A percentile compares a stretch with the other conserved stretches of the same genome.
These are phyloP conservation scores for Zygosaccharomyces bailii DNA, from an alignment of 805 yeast species.

Conservation along the genomic window DNA sequence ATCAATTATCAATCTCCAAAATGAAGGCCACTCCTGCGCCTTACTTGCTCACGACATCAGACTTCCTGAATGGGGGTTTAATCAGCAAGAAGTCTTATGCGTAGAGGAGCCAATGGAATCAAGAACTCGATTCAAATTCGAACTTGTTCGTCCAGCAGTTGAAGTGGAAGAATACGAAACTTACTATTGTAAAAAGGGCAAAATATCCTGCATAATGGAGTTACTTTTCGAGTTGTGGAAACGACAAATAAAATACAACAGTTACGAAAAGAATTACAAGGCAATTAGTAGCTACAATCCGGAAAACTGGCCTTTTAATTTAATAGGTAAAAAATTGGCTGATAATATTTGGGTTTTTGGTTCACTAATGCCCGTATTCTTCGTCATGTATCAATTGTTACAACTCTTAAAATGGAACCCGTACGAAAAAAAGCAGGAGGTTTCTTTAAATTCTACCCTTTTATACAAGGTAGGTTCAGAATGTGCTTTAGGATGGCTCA, in stretches of 20 bases:
- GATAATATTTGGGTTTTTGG: slow-evolving; percentile 23
- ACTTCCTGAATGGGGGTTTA: slow-evolving; percentile 81
- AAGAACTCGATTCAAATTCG: slow-evolving; percentile 73
- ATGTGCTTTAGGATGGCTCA: slow-evolving; percentile 29
- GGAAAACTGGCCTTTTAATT: slow-evolving; percentile 24
- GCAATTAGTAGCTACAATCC: slow-evolving; percentile 2
- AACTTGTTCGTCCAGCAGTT: slow-evolving; percentile 32
- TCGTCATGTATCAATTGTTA: slow-evolving; percentile 3
- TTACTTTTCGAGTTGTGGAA: slow-evolving; percentile 13
- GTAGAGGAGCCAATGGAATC: slow-evolving; percentile 65
- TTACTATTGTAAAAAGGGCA: background rate
- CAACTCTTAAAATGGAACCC: slow-evolving; percentile 20
- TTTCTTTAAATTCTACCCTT: slow-evolving; percentile 5
- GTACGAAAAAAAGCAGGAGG: slow-evolving; percentile 9
- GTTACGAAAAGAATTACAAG: slow-evolving; percentile 18
- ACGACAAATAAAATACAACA: slow-evolving; percentile 24
- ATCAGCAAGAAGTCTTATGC: slow-evolving; percentile 87
- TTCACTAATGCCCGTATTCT: slow-evolving; percentile 12
- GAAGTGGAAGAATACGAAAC: slow-evolving; percentile 6
- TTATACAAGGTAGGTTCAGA: slow-evolving; percentile 21
- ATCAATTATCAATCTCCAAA: slow-evolving; percentile 66
- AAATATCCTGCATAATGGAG: background rate
- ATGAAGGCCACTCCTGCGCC: slow-evolving; percentile 63
- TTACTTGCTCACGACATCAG: slow-evolving; percentile 68
- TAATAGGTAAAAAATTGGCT: slow-evolving; percentile 6